Conservation (phyloP, 192 early-diverging fungal genomes). For the Coemansia sp. region DNA sequence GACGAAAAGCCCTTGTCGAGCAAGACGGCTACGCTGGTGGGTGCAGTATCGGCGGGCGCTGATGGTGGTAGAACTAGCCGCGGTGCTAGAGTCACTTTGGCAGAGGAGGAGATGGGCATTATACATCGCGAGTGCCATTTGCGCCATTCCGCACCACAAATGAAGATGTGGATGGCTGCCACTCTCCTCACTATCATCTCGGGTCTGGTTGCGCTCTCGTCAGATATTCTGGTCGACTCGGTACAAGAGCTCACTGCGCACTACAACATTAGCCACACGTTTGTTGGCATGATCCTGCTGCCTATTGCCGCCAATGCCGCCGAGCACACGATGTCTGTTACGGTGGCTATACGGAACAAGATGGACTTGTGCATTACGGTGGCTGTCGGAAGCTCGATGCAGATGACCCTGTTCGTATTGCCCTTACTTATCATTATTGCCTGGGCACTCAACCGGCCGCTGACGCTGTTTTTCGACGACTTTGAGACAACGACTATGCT, state of each 20-base stretch:
- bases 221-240: constrained; percentile 79
- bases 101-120: constrained; percentile 1
- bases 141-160: constrained; percentile 52
- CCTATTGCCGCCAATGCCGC: constrained; percentile 89
- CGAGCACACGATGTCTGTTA: constrained; percentile 85
- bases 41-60: neutral
- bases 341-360: constrained; percentile 86
- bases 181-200: constrained; percentile 64
- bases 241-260: constrained; percentile 55
- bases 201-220: constrained; percentile 72
- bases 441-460: constrained; percentile 71
- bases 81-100: neutral
- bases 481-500: constrained; percentile 87
- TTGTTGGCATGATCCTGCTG: constrained; percentile 91
- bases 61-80: neutral
- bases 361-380: constrained; percentile 80
- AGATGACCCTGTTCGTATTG: constrained; percentile 82
- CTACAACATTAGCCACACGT: constrained; percentile 75
- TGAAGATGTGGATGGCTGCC: constrained; percentile 63
- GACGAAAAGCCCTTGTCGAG: neutral
- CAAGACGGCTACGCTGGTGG: constrained; percentile 9
- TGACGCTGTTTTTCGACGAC: constrained; percentile 82
- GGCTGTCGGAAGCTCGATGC: constrained; percentile 81
- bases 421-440: constrained; percentile 78
- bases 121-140: constrained; percentile 17